Evolutionary conservation across 441 rosid species (phyloP), one percentile per base, ranked within the genome.

Genomic region (Syzygium malaccense): DNA sequence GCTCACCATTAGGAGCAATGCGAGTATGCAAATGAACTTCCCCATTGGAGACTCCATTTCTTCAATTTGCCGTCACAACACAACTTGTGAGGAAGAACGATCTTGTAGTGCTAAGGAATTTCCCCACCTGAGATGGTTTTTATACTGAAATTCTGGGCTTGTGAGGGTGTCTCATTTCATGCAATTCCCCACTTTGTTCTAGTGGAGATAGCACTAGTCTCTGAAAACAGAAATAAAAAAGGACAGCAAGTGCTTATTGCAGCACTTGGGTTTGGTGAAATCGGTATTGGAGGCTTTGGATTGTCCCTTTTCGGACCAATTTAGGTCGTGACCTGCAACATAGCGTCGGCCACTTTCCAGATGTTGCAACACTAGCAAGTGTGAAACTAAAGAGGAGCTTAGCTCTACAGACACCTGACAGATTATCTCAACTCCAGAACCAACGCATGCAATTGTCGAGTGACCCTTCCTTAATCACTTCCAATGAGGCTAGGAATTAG

Each of bases 11-110:
- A 91, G 91, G 83, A 93, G 55, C 87, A 94, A 86, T 8, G 91
- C 93, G 28, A 93, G 23, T 62, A 94, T 55, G 90, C 88, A 88
- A 53, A 90, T 56, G 64, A 91, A 88, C 89, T 92, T 93, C 87
- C 53, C 54, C 45, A 88, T 55, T 32, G 93, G 62, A 87, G 85
- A 87, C 53, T 91, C 92, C 93, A 92, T 91, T 87, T 86, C 48
- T 71, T 71, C 80, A 37, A 71, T 37, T 37, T 37, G 80, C 49
- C 37, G 80, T 19, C 80, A 20, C 28, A 13, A 71, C 14, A 20
- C 28, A 12, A 14, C 37, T 55, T 57, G 33, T 33, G 80, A 51
- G 41, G 85, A 87, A 26, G 79, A 87, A 28, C 8, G 51, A 18
- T 60, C 45, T 51, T 78, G 83, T 41, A 75, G 32, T 41, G 51